Evolutionary conservation across 2,329 filamentous ascomycete species (phyloP), one percentile per base, ranked within the genome.

Genomic region (Aspergillus proliferans): DNA sequence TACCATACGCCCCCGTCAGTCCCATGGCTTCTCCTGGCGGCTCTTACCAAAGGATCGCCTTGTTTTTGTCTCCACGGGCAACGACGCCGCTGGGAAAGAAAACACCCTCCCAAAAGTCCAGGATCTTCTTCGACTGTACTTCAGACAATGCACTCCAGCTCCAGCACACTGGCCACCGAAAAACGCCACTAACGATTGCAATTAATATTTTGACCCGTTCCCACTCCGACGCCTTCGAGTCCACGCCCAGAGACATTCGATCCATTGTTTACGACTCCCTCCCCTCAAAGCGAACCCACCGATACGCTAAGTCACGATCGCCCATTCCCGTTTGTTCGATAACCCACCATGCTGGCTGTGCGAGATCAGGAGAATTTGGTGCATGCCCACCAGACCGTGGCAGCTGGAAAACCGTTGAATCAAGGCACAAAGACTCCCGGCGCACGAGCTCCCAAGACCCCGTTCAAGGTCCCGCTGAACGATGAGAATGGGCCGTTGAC

Each of bases 311-410:
- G 65, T 63, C 60, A 55, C 36, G 40, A 56, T 36, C 24, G 15
- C 38, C 30, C 50, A 46, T 47, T n/a, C 14, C n/a, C 6, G 26
- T 12, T 30, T 30, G 26, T 24, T 51, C 18, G 26, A 55, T 48
- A 50, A 52, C 60, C 58, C 61, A 75, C 53, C 51, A 95, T 91
- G 88, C 77, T 89, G 65, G 87, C 87, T 52, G 78, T 85, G 64
- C 81, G 84, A 60, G 87, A 95, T 70, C 89, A 95, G 73, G 91
- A 96, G 71, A 96, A 96, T 71, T 73, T 88, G 68, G 81, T 88
- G 61, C 84, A 88, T 66, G 80, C 78, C 57, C 86, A 86, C 66
- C 88, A 90, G 65, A 79, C 83, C 52, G 80, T 77, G 45, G 83
- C 84, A 21, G 81, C 83, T 12, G 77, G 82, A 14, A 95, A 95